phyloP scores from a whole-genome alignment of 768 basidiomycete species.

The Thelephora ganbajun region DNA sequence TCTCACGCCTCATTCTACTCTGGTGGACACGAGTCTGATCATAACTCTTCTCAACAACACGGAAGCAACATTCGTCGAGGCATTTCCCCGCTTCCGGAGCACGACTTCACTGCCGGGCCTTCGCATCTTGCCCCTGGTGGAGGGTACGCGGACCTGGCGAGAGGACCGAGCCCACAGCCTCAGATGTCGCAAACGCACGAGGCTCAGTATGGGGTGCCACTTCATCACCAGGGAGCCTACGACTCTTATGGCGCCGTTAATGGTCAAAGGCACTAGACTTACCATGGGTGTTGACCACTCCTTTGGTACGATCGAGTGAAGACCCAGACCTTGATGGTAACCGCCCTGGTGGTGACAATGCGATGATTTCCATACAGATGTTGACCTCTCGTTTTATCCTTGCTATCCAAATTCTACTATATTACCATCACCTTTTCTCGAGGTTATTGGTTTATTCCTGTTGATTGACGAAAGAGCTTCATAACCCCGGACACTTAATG shows the following conservation, averaged over 20 bases:
- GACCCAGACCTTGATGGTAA: not conserved
- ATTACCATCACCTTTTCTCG: too few species aligned
- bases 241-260: constrained; percentile 11
- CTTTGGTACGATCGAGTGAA: not conserved
- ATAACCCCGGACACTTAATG: too few species aligned
- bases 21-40: constrained; percentile 19
- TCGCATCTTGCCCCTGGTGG: constrained; percentile 49
- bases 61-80: constrained; percentile 15
- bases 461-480: too few species aligned
- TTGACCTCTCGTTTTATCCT: too few species aligned
- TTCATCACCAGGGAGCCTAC: constrained; percentile 40
- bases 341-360: too few species aligned
- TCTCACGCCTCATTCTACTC: constrained; percentile 57
- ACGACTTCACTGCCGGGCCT: constrained; percentile 64
- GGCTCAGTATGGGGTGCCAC: constrained; percentile 33
- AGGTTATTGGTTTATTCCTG: too few species aligned
- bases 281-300: not conserved
- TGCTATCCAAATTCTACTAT: too few species aligned
- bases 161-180: constrained; percentile 59
- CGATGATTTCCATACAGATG: too few species aligned
- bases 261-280: not conserved
- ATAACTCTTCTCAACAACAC: constrained; percentile 11
- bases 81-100: constrained; percentile 33
- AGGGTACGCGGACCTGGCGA: constrained; percentile 72
- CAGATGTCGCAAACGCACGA: constrained; percentile 33